These are phyloP conservation scores for Cercospora citrullina DNA, from an alignment of 2,329 filamentous ascomycete species.

Conservation along the genomic window DNA sequence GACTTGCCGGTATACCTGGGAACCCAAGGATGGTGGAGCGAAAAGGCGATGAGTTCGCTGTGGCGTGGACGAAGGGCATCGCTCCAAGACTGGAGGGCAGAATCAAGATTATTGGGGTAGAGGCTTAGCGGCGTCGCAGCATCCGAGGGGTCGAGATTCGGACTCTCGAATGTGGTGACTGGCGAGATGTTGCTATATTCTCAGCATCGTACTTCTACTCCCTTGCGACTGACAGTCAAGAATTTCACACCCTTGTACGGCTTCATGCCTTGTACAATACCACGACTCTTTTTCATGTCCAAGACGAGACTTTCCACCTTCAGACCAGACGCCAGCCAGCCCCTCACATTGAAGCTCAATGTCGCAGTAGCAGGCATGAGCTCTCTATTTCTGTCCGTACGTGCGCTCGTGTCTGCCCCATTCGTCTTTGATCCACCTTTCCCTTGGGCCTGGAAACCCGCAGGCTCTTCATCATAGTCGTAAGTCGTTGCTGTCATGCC, in stretches of 20 bases:
- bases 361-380: slow-evolving; percentile 53
- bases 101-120: slow-evolving; percentile 50
- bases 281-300: slow-evolving; percentile 76
- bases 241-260: slow-evolving; percentile 99
- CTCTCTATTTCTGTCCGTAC: slow-evolving; percentile 39
- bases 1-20: slow-evolving; percentile 62
- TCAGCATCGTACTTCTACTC: slow-evolving; percentile 52
- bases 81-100: slow-evolving; percentile 75
- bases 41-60: slow-evolving; percentile 60
- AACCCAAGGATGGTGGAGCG: slow-evolving; percentile 52
- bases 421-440: slow-evolving; percentile 41
- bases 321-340: slow-evolving; percentile 65
- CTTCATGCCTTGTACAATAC: slow-evolving; percentile 82
- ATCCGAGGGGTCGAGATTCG: neutral
- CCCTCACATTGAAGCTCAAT: slow-evolving; percentile 56
- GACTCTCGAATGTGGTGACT: neutral
- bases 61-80: slow-evolving; percentile 78
- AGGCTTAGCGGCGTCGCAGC: neutral
- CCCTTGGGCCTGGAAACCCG: slow-evolving; percentile 38
- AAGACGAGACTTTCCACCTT: slow-evolving; percentile 63
- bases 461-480: slow-evolving; percentile 41
- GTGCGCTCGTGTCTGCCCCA: slow-evolving; percentile 10
- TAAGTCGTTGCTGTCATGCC: slow-evolving; percentile 46
- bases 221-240: slow-evolving; percentile 67
- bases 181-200: neutral